Evolutionary conservation across 306 rosid genomes (phyloP), one percentile per base, ranked within the genome.

Genomic region (Prunus davidiana): DNA sequence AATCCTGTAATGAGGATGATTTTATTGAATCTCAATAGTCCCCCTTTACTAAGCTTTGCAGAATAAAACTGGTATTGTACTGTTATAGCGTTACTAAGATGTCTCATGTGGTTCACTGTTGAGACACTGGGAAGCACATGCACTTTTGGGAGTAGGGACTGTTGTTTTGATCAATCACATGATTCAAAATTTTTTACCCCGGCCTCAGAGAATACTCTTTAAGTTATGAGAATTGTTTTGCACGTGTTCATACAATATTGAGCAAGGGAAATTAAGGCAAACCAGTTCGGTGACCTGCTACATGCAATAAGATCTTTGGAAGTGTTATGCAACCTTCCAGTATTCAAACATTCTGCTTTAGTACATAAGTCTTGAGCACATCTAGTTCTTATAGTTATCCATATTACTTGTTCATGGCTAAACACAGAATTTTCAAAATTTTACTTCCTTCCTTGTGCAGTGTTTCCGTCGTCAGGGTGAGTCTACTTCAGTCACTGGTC

Each of bases 391-490:
- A 8, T 62, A 27, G 20, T 34, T 74, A 28, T 50, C 49, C 43
- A 27, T 9, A 34, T 72, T 61, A 68, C 38, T 70, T 77, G 72
- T 60, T 19, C 16, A 30, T 38, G 34, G 52, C 38, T 50, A 41
- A 70, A 12, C 56, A 67, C 43, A 63, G 27, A 20, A 41, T 79
- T 69, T 67, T 56, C 61, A 50, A 28, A 65, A 34, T 8, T 45
- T 67, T 67, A 55, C 60, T 78, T 69, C 46, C 54, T 82, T 81
- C 81, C 75, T 76, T 77, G 64, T 86, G 88, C 89, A 95, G 98
- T 95, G 98, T 80, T 95, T 89, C 77, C 97, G 97, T 9, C 96
- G 96, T 16, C 97, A 87, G 87, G 97, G 98, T 2, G 97, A 95
- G 77, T 95, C 98, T 1, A 87, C 92, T 64, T 92, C 98, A 14